Conservation (phyloP, 2,329 filamentous ascomycete genomes). For the Pseudocercospora fijiensis region DNA sequence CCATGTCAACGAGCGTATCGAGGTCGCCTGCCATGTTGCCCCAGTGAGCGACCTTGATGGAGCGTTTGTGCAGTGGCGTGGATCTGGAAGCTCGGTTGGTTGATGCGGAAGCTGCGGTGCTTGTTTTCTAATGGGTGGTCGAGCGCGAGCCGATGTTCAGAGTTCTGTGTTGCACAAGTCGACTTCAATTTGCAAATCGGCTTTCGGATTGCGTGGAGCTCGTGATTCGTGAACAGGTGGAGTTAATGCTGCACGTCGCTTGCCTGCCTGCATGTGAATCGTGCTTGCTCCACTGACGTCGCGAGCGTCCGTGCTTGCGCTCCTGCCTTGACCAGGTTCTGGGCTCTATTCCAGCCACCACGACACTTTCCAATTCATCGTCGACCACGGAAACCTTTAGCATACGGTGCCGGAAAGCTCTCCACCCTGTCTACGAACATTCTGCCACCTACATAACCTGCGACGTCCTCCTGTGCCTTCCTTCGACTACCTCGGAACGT, state of each 20-base stretch:
- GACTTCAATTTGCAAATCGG: neutral
- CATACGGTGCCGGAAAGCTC: neutral
- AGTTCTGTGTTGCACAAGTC: neutral
- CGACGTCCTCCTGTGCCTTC: neutral
- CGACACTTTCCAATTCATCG: neutral
- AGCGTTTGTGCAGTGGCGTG: constrained; percentile 4
- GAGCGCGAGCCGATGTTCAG: neutral
- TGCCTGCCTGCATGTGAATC: constrained; percentile 1
- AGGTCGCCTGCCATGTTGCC: constrained; percentile 54
- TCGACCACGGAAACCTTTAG: neutral
- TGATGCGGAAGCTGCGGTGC: neutral
- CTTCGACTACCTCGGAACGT: constrained; percentile 4
- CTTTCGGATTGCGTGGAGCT: neutral
- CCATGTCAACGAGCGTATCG: constrained; percentile 64
- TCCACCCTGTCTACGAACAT: neutral
- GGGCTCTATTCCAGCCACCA: neutral
- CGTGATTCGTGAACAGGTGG: neutral
- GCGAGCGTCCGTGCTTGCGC: neutral
- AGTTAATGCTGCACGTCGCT: neutral
- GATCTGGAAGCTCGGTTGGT: neutral
- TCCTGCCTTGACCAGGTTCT: neutral
- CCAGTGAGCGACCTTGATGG: constrained; percentile 9
- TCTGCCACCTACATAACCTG: neutral
- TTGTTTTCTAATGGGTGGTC: neutral
- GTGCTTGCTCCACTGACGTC: constrained; percentile 2